phyloP scores from a whole-genome alignment of 352 stramenopile genomes.

The Globisporangium ultimum region DNA sequence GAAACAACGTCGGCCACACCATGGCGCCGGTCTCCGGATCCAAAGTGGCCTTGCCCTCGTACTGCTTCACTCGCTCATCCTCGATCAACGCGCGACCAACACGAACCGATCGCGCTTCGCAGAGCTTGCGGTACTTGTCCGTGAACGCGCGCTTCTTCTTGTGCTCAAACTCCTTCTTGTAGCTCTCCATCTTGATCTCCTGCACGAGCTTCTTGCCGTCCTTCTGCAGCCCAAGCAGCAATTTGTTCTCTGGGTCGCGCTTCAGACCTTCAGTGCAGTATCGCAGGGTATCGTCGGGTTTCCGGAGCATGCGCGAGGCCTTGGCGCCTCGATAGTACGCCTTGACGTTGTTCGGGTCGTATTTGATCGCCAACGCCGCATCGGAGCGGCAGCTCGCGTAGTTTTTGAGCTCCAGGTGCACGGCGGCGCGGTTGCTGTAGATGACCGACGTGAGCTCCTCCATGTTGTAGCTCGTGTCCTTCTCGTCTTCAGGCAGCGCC shows the following conservation, averaged over 20 bases:
- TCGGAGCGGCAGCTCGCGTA: slow-evolving; percentile 84
- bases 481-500: slow-evolving; percentile 53
- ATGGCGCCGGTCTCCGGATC: slow-evolving; percentile 58
- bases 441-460: slow-evolving; percentile 73
- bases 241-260: slow-evolving; percentile 72
- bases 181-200: slow-evolving; percentile 54
- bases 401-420: slow-evolving; percentile 84
- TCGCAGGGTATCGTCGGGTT: slow-evolving; percentile 71
- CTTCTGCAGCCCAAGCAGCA: slow-evolving; percentile 64
- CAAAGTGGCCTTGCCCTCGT: slow-evolving; percentile 77
- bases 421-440: slow-evolving; percentile 74
- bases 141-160: slow-evolving; percentile 66
- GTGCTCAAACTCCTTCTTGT: slow-evolving; percentile 62
- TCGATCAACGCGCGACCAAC: slow-evolving; percentile 75
- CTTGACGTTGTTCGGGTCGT: slow-evolving; percentile 77
- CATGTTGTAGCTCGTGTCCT: slow-evolving; percentile 61
- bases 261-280: slow-evolving; percentile 80
- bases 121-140: slow-evolving; percentile 80
- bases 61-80: slow-evolving; percentile 78
- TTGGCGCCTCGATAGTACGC: slow-evolving; percentile 84
- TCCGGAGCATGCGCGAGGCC: slow-evolving; percentile 75
- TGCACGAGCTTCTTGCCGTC: slow-evolving; percentile 59
- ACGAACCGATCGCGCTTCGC: slow-evolving; percentile 49
- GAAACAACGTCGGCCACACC: slow-evolving; percentile 79
- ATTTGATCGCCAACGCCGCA: slow-evolving; percentile 62